Base-by-base conservation (phyloP, 768 basidiomycete species). In the Tylopilus rubrobrunneus region DNA sequence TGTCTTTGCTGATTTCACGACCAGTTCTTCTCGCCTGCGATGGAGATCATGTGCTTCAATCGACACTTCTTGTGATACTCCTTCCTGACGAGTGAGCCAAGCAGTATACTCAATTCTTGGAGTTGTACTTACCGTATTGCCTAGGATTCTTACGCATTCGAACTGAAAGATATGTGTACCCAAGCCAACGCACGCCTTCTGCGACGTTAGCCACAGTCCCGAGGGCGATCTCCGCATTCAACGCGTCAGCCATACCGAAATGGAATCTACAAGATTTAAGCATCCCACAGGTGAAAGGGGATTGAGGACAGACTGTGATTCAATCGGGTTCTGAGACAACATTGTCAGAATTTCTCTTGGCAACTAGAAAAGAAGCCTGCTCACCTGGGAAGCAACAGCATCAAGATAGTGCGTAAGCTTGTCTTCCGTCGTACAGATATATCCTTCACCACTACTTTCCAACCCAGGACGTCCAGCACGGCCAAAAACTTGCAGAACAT, bases 401-500 rank as follows among this genome's bases (percentile, higher is more conserved):
- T 95, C 83, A 12, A 97, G 79, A 62, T 97, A 97, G 67, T 98
- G 93, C 2, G 83, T 74, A 28, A 99, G 80, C 70, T 95, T 98
- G 63, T 99, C 97, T 25, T 87, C 84, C 0, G 92, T 87, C 0
- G 97, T 98, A 56, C 93, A 97, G 58, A 99, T 97, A 68, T 90
- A 98, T 3, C 97, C 96, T 66, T 95, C 93, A 65, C 97, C 97
- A 58, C 94, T 95, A 17, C 79, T 83, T 71, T 98, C 96, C 48
- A 92, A 67, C 11, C 87, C 89, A 1, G 90, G 89, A 36, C 90
- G 81, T 36, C 92, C 97, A 50, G 97, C 97, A 70, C 97, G 85
- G 59, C 97, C 97, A 62, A 99, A 98, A 21, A 99, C 91, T 76
- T 99, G 95, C 4, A 99, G 74, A 3, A 99, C 97, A 69, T 99